Conservation (phyloP, 208 protist genomes). For the Leishmania amazonensis region DNA sequence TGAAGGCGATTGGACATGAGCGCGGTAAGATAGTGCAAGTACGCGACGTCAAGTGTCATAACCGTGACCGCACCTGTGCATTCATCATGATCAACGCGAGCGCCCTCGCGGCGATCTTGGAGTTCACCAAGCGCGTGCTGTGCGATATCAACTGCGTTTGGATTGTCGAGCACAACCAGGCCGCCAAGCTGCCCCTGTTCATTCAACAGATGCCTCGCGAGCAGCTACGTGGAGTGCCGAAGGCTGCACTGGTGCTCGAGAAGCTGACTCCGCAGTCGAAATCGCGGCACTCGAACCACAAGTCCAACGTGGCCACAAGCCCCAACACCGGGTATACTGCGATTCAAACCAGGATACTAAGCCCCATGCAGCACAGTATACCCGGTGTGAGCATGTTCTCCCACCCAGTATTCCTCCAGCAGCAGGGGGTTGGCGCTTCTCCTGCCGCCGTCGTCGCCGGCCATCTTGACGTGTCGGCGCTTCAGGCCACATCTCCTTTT, state of each 20-base stretch:
- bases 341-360: slow-evolving; percentile 17
- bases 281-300: slow-evolving; percentile 16
- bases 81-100: slow-evolving; percentile 80
- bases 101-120: slow-evolving; percentile 49
- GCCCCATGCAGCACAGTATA: slow-evolving; percentile 8
- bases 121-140: slow-evolving; percentile 74
- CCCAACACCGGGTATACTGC: not conserved
- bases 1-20: slow-evolving; percentile 64
- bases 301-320: not conserved
- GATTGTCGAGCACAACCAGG: slow-evolving; percentile 52
- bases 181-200: slow-evolving; percentile 44
- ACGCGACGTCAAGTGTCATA: slow-evolving; percentile 81
- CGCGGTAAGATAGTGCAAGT: slow-evolving; percentile 57
- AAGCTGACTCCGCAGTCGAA: slow-evolving; percentile 54
- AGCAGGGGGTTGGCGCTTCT: not conserved
- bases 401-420: slow-evolving; percentile 13
- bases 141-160: slow-evolving; percentile 84
- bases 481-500: slow-evolving; percentile 19
- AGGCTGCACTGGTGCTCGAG: slow-evolving; percentile 80
- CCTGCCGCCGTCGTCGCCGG: not conserved
- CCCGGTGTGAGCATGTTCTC: slow-evolving; percentile 4
- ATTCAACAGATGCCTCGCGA: slow-evolving; percentile 66
- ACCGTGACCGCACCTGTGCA: slow-evolving; percentile 81
- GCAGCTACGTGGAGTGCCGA: slow-evolving; percentile 70
- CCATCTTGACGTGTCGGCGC: slow-evolving; percentile 12